Percentiles rank a stretch among this genome's conserved stretches.
These are phyloP conservation scores for Fusarium abutilonis DNA, from an alignment of 2,329 filamentous ascomycete genomes.

Conservation along the genomic window DNA sequence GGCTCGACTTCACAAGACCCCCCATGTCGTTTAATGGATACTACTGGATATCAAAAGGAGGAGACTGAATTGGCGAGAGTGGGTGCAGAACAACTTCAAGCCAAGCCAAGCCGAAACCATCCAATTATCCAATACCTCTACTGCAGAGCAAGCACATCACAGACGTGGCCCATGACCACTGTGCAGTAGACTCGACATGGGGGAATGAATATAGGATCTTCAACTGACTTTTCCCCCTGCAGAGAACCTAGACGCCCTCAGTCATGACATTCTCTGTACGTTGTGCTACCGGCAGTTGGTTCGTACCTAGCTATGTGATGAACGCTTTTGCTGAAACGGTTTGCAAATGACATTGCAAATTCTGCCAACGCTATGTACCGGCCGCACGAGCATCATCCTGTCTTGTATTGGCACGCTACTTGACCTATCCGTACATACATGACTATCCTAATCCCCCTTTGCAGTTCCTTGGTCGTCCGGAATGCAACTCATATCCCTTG, in stretches of 20 bases:
- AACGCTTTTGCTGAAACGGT: conserved; percentile 14
- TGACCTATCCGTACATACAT: conserved; percentile 7
- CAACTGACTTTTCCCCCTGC: conserved; percentile 30
- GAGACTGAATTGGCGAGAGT: conserved; percentile 15
- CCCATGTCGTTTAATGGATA: conserved; percentile 18
- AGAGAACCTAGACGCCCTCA: conserved; percentile 19
- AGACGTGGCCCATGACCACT: conserved; percentile 17
- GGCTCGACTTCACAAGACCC: conserved; percentile 4
- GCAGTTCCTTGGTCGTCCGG: conserved; percentile 13
- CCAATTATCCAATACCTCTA: conserved; percentile 4
- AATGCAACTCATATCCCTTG: conserved; percentile 36
- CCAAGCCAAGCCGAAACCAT: conserved; percentile 27
- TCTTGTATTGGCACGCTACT: conserved; percentile 7
- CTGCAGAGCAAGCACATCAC: conserved; percentile 36
- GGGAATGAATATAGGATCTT: conserved; percentile 33
- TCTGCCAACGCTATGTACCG: conserved; percentile 14
- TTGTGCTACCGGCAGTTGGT: conserved; percentile 23
- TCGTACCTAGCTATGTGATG: not conserved
- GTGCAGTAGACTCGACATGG: conserved; percentile 28
- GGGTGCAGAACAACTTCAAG: conserved; percentile 37
- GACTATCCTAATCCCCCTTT: conserved; percentile 28
- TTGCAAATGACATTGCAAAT: not conserved
- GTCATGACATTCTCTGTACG: conserved; percentile 21
- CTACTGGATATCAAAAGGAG: not conserved
- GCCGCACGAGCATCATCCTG: conserved; percentile 25